phyloP scores from a whole-genome alignment of 345 rosid species.

The Euclidium syriacum region DNA sequence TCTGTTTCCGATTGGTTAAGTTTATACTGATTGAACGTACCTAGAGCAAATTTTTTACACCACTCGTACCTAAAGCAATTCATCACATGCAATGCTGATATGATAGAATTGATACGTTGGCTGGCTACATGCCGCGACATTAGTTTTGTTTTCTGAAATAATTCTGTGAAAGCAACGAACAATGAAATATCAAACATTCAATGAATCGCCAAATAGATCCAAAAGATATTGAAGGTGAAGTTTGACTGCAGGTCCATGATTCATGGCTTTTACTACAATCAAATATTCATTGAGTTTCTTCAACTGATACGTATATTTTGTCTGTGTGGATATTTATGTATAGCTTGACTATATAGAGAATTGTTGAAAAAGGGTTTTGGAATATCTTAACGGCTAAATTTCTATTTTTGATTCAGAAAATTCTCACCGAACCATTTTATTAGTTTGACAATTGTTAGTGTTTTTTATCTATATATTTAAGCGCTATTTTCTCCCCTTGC shows the following conservation, averaged over 20 bases:
- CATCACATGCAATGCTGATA: neutral
- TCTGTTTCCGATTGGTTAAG: neutral
- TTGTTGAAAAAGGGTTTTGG: neutral
- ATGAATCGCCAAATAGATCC: slow-evolving; percentile 19
- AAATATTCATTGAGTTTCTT: slow-evolving; percentile 18
- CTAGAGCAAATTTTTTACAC: too few relatives aligned
- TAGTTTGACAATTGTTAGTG: neutral
- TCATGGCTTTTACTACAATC: slow-evolving; percentile 34
- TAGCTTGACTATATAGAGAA: neutral
- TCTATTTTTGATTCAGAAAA: slow-evolving; percentile 13
- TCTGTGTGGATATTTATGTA: slow-evolving; percentile 3
- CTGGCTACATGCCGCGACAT: neutral
- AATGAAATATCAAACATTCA: slow-evolving; percentile 5
- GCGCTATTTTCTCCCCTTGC: neutral
- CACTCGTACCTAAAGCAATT: neutral
- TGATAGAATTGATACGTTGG: neutral
- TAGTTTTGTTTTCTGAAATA: slow-evolving; percentile 6
- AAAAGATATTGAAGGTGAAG: slow-evolving; percentile 23
- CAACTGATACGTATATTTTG: neutral
- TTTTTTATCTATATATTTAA: slow-evolving; percentile 7
- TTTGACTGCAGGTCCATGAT: slow-evolving; percentile 29
- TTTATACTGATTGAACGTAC: neutral
- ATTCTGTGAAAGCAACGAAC: neutral
- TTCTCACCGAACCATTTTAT: slow-evolving; percentile 19
- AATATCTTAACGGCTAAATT: slow-evolving; percentile 21